A percentile compares a stretch with the other conserved stretches of the same genome.
These are phyloP conservation scores for Voacanga thouarsii DNA, from an alignment of 257 asterid species.

Conservation along the genomic window DNA sequence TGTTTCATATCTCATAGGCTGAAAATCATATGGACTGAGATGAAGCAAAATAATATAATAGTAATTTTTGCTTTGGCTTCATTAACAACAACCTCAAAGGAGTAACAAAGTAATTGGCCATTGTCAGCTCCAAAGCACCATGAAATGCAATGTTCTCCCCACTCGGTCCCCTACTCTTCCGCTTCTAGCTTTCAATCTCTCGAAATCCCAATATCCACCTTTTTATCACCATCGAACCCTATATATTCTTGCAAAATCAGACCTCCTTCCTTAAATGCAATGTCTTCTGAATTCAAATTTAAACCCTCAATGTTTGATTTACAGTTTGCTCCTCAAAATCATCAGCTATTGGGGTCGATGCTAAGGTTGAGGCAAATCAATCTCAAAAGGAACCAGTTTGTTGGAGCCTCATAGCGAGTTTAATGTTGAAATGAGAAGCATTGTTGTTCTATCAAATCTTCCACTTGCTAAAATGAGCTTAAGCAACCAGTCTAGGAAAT, in stretches of 20 bases:
- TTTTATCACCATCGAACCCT: neutral
- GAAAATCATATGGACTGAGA: too few relatives aligned
- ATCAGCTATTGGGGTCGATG: constrained; percentile 16
- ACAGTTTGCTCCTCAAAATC: constrained; percentile 9
- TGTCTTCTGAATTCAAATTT: neutral
- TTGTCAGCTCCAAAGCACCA: constrained; percentile 11
- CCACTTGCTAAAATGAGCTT: constrained; percentile 50
- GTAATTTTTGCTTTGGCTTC: too few relatives aligned
- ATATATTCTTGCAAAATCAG: neutral
- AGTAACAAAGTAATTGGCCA: neutral
- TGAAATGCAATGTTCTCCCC: constrained; percentile 2
- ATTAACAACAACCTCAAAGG: neutral
- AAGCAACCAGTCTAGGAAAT: constrained; percentile 59
- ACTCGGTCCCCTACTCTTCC: neutral
- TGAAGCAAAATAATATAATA: too few relatives aligned
- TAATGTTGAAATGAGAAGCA: constrained; percentile 48
- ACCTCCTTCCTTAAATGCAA: neutral
- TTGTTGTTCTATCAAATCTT: constrained; percentile 32
- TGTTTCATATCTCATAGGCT: too few relatives aligned
- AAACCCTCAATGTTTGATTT: constrained; percentile 4
- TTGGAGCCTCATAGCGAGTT: constrained; percentile 29
- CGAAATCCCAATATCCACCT: neutral
- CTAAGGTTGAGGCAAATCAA: constrained; percentile 19
- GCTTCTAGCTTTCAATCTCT: neutral
- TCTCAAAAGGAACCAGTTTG: constrained; percentile 22